Conservation (phyloP, 306 rosid species). For the Sicyos baderoa region DNA sequence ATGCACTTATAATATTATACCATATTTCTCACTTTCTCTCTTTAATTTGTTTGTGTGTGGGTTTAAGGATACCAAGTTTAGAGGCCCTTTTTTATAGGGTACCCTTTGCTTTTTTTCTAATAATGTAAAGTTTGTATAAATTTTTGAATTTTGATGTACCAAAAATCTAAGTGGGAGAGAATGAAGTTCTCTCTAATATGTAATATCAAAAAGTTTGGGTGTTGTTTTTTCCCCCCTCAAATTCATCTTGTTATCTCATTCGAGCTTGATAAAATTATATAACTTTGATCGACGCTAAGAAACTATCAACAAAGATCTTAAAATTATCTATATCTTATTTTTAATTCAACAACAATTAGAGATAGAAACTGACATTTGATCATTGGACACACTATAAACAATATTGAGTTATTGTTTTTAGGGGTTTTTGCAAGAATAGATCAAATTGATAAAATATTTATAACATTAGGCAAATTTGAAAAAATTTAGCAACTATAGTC, state of each 20-base stretch:
- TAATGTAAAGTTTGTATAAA: constrained; percentile 15
- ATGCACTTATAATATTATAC: not conserved
- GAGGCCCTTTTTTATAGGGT: not conserved
- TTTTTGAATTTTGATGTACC: constrained; percentile 15
- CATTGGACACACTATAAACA: too few species aligned
- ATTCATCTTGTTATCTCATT: not conserved
- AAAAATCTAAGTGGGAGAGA: constrained; percentile 5
- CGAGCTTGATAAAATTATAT: not conserved
- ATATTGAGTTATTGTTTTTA: too few species aligned
- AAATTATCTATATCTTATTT: too few species aligned
- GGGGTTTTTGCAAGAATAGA: too few species aligned
- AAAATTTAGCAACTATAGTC: too few species aligned
- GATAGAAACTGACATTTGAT: too few species aligned
- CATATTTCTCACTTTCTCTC: not conserved
- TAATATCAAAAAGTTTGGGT: not conserved
- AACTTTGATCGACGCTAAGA: too few species aligned
- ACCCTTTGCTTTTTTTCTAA: not conserved
- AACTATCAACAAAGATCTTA: too few species aligned
- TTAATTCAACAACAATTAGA: too few species aligned
- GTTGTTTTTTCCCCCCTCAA: not conserved
- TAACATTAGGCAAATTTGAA: too few species aligned
- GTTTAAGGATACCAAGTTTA: not conserved
- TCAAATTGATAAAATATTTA: too few species aligned
- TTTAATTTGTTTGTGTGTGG: constrained; percentile 10
- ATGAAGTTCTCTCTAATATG: constrained; percentile 10